Base-by-base conservation (phyloP, 1,139 yeast genomes). In the Candida dubliniensis region DNA sequence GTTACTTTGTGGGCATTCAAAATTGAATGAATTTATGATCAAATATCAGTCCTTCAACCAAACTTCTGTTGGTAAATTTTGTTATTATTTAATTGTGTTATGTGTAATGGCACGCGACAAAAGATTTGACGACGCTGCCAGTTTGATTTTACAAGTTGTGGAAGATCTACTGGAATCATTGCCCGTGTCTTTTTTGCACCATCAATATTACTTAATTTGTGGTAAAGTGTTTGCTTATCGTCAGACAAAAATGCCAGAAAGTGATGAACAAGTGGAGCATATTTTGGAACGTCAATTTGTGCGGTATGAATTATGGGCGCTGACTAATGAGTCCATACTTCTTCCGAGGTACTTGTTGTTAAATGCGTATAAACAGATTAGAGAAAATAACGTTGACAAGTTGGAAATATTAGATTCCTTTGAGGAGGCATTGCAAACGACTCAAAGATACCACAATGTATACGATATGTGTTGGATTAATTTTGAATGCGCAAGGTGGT, bases 401-500 rank as follows among this genome's bases (percentile, higher is more conserved):
- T 57, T 79, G 32, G 67, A 62, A 23, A 61, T 70, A 2, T 56
- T 79, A 12, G 82, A 78, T 47, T 51, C 62, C 12, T 79, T 72
- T 55, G 80, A 77, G 47, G 74, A 66, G 33, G 76, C 82, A 0
- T 64, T 77, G 15, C 74, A 69, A 18, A 44, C 49, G 3, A 75
- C 79, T 1, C 56, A 60, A 12, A 52, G 54, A 12, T 50, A 58
- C 31, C 64, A 66, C 3, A 56, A 64, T 27, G 59, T 65, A 53
- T 62, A 67, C 32, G 81, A 76, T 43, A 68, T 67, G 4, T 81
- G 77, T 1, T 57, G 72, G 51, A 67, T 68, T 4, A 64, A 70
- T 47, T 71, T 72, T 40, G 59, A 73, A 15, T 77, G 82, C 59
- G 80, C 76, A 2, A 60, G 59, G 12, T 78, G 80, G 79, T 55